Percentiles rank a stretch among this genome's conserved stretches.
phyloP scores from a whole-genome alignment of 164 flowering plant species.

The Magnolia sinica region DNA sequence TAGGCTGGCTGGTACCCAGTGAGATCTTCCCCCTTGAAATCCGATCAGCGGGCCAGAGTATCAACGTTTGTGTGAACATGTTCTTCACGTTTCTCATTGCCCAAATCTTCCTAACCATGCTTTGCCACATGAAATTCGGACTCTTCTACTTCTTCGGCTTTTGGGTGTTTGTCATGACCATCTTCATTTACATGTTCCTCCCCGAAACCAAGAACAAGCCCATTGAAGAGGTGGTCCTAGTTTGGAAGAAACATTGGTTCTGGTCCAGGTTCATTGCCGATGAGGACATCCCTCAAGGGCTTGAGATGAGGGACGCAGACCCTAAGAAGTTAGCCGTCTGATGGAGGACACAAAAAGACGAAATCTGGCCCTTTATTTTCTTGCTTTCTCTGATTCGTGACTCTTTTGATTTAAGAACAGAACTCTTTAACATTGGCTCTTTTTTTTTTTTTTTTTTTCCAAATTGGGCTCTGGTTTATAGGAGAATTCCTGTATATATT shows the following conservation, averaged over 20 bases:
- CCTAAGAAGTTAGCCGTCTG: too few relatives aligned
- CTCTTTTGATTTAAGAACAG: too few relatives aligned
- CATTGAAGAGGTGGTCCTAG: slow-evolving; percentile 25
- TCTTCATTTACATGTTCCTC: slow-evolving; percentile 24
- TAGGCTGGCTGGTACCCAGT: slow-evolving; percentile 33
- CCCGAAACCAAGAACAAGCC: slow-evolving; percentile 33
- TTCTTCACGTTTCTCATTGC: slow-evolving; percentile 28
- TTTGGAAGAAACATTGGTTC: slow-evolving; percentile 30
- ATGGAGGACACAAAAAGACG: too few relatives aligned
- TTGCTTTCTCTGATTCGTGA: too few relatives aligned
- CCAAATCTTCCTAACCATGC: slow-evolving; percentile 25
- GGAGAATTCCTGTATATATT: too few relatives aligned
- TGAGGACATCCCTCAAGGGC: slow-evolving; percentile 8
- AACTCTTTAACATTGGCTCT: too few relatives aligned
- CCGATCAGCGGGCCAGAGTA: slow-evolving; percentile 32
- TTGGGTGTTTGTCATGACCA: slow-evolving; percentile 20
- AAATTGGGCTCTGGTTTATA: too few relatives aligned
- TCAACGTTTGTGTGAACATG: slow-evolving; percentile 30
- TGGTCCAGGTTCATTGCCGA: slow-evolving; percentile 26
- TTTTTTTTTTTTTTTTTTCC: too few relatives aligned
- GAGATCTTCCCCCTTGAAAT: slow-evolving; percentile 35
- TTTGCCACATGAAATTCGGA: slow-evolving; percentile 28
- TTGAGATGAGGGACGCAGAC: too few relatives aligned
- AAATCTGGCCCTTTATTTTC: too few relatives aligned
- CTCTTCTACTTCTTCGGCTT: slow-evolving; percentile 29